These are phyloP conservation scores for Spathaspora girioi DNA, from an alignment of 805 yeast genomes.

Conservation along the genomic window DNA sequence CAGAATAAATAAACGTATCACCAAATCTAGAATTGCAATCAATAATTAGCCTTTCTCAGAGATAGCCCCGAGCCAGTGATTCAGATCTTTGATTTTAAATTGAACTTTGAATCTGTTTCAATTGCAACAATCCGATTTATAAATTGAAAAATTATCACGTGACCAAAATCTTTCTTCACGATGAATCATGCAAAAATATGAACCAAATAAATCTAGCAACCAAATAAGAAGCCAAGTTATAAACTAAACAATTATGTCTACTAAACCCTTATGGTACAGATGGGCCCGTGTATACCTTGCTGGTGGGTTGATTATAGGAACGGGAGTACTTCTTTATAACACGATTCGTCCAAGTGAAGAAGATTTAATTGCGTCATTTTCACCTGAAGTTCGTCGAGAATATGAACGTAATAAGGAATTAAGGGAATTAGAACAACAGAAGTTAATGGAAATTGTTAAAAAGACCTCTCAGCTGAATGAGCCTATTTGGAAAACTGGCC, in stretches of 20 bases:
- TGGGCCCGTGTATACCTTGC: constrained; percentile 56
- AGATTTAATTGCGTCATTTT: constrained; percentile 63
- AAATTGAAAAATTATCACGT: neutral
- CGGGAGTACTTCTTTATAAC: constrained; percentile 69
- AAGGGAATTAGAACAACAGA: constrained; percentile 66
- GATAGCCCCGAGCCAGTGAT: too few relatives aligned
- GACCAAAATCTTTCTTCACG: neutral
- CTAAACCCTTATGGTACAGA: constrained; percentile 49
- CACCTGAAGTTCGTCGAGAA: constrained; percentile 79
- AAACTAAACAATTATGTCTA: constrained; percentile 9
- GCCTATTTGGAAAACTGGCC: constrained; percentile 82
- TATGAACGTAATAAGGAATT: constrained; percentile 63
- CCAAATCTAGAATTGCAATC: too few relatives aligned
- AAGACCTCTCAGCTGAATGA: constrained; percentile 64
- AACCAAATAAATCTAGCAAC: neutral
- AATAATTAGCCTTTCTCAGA: too few relatives aligned
- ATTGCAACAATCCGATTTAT: neutral
- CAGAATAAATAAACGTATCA: too few relatives aligned
- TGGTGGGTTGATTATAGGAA: constrained; percentile 66
- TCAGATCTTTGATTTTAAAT: neutral
- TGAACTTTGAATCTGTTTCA: neutral
- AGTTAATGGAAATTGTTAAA: constrained; percentile 62
- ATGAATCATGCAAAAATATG: neutral
- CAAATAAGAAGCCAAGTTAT: neutral
- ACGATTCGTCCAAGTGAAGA: constrained; percentile 86